These are phyloP conservation scores for Aureobasidium sp. DNA, from an alignment of 2,329 filamentous ascomycete genomes.

Conservation along the genomic window DNA sequence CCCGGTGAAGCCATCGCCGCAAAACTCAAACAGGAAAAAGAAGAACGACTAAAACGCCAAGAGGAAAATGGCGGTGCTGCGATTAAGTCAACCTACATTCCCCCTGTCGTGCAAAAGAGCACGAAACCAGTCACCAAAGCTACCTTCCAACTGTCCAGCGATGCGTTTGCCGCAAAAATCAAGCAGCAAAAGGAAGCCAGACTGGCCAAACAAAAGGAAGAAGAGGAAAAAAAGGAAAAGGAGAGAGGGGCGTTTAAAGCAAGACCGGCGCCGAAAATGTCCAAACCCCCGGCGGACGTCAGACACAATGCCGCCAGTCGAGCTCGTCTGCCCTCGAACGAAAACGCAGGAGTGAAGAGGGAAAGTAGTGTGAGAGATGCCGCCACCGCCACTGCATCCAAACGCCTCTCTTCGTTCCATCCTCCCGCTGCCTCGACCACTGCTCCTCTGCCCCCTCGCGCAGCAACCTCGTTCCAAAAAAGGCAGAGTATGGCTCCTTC, in stretches of 20 bases:
- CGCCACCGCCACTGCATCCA: slow-evolving; percentile 1
- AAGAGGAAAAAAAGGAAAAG: slow-evolving; percentile 22
- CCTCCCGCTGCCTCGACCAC: slow-evolving; percentile 13
- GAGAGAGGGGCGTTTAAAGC: slow-evolving; percentile 36
- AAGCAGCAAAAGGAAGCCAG: slow-evolving; percentile 36
- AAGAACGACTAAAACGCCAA: slow-evolving; percentile 38
- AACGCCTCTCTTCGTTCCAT: slow-evolving; percentile 12
- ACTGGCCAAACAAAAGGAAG: slow-evolving; percentile 18
- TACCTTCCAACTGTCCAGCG: slow-evolving; percentile 44
- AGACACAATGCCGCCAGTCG: slow-evolving; percentile 38
- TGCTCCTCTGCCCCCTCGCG: not conserved
- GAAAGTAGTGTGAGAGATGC: slow-evolving; percentile 18
- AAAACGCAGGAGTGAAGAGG: slow-evolving; percentile 23
- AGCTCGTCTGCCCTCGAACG: slow-evolving; percentile 23
- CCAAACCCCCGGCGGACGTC: slow-evolving; percentile 23
- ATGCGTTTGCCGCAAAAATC: slow-evolving; percentile 43
- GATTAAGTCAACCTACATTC: slow-evolving; percentile 19
- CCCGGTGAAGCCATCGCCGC: slow-evolving; percentile 46
- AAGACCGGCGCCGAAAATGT: slow-evolving; percentile 31
- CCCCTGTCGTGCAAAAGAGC: slow-evolving; percentile 39
- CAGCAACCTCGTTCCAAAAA: not conserved
- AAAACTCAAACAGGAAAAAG: slow-evolving; percentile 42
- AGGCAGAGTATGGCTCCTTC: not conserved
- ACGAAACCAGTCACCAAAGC: slow-evolving; percentile 41
- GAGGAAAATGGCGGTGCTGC: slow-evolving; percentile 5